Base-by-base conservation (phyloP, 257 asterid genomes). In the Ajuga chamaepitys region DNA sequence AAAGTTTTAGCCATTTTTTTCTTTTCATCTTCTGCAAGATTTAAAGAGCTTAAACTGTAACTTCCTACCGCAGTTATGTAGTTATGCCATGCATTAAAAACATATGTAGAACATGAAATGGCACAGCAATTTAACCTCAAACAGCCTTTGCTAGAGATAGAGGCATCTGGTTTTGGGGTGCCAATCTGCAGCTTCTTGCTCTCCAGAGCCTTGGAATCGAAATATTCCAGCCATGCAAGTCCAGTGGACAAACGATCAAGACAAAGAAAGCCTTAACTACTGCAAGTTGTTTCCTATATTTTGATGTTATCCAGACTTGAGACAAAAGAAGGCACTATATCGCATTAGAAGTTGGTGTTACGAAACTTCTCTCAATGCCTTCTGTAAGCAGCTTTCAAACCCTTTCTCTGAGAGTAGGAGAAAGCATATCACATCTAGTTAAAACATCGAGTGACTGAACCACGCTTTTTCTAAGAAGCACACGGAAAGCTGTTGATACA, bases 171-270 rank as follows among this genome's bases (percentile, higher is more conserved):
- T 67, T 86, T 88, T 14, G 95, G 95, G 25, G 95, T 82, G 64
- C 96, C 95, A 64, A 83, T 86, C 86, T 9, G 89, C 89, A 46
- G 96, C 91, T 84, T 86, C 96, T 77, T 88, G 96, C 78, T 88
- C 81, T 88, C 96, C 76, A 86, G 74, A 52, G 96, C 95, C 76
- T 86, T 88, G 51, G 96, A 88, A 74, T 88, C 96, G 4, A 88
- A 88, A 71, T 88, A 88, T 67, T 88, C 96, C 25, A 16, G 69
- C 57, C 6, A 41, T 11, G 18, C 20, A 60, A 24, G 24, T n/a
- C 17, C 11, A 60, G 38, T 13, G n/a, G 35, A 35, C 50, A 14
- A 21, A 56, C n/a, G 32, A 45, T 32, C 4, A 30, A 1, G 37
- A 30, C 7, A 30, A 30, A 30, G 0, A 30, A 30, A 1, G 1